Conservation (phyloP, 352 stramenopile species). For the Phytophthora meadii region DNA sequence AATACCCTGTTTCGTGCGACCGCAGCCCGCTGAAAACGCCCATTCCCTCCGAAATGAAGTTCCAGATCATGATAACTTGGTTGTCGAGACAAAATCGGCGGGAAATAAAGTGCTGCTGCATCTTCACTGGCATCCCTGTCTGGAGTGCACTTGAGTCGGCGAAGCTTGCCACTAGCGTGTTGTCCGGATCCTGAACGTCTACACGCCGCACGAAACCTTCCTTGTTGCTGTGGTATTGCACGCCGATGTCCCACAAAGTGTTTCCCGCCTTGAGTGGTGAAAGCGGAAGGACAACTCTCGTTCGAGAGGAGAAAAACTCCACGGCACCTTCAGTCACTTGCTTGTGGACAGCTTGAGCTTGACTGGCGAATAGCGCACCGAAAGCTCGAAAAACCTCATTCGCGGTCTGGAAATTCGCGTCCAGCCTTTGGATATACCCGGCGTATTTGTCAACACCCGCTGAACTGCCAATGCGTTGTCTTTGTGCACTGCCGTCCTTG, state of each 20-base stretch:
- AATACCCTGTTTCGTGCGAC: conserved; percentile 51
- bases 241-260: neutral
- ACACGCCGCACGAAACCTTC: neutral
- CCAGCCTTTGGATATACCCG: neutral
- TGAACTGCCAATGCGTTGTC: neutral
- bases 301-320: neutral
- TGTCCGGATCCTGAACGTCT: neutral
- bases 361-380: neutral
- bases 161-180: neutral
- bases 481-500: too few relatives aligned
- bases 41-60: conserved; percentile 3
- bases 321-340: neutral
- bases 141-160: neutral
- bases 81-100: conserved; percentile 3
- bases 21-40: neutral
- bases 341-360: neutral
- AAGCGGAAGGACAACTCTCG: neutral
- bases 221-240: neutral
- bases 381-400: neutral
- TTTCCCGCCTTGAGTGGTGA: neutral
- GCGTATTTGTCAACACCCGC: neutral
- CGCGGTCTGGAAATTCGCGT: neutral
- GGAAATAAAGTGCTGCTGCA: neutral
- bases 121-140: neutral
- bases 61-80: conserved; percentile 32